Percentiles rank a stretch among this genome's conserved stretches.
Evolutionary conservation across 306 rosid species (phyloP).

Genomic region (Pterocarpus macrocarpus): DNA sequence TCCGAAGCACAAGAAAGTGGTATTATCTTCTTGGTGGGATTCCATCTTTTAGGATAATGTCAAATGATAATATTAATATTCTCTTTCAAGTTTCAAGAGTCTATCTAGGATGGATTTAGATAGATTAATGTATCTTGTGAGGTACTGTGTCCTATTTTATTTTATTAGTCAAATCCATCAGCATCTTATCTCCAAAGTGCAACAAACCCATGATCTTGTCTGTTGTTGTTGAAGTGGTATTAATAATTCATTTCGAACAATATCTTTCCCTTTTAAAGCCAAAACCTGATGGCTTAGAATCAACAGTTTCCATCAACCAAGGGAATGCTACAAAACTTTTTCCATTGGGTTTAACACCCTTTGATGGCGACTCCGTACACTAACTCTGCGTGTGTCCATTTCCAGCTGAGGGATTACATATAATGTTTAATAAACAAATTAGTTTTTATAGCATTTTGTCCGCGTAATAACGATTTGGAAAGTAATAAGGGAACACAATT

Average conservation of each 20-base stretch:
- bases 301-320: constrained; percentile 53
- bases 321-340: constrained; percentile 36
- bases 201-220: constrained; percentile 56
- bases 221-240: constrained; percentile 47
- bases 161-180: constrained; percentile 53
- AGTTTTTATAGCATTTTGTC: too few species aligned
- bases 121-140: not conserved
- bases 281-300: constrained; percentile 57
- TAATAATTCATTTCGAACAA: constrained; percentile 43
- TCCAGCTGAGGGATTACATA: not conserved
- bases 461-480: too few species aligned
- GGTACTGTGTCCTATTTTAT: constrained; percentile 6
- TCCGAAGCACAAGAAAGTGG: constrained; percentile 54
- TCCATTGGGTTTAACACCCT: constrained; percentile 20
- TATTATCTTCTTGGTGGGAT: constrained; percentile 38
- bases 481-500: too few species aligned
- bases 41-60: constrained; percentile 39
- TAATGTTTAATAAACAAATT: too few species aligned
- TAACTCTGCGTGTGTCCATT: not conserved
- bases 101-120: constrained; percentile 16
- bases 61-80: constrained; percentile 29
- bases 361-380: constrained; percentile 20
- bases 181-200: constrained; percentile 55
- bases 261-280: constrained; percentile 25
- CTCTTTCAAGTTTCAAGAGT: constrained; percentile 22